A percentile compares a stretch with the other conserved stretches of the same genome.
Evolutionary conservation across 2,329 filamentous ascomycete species (phyloP).

Genomic region (Mycosphaerella arachidis): DNA sequence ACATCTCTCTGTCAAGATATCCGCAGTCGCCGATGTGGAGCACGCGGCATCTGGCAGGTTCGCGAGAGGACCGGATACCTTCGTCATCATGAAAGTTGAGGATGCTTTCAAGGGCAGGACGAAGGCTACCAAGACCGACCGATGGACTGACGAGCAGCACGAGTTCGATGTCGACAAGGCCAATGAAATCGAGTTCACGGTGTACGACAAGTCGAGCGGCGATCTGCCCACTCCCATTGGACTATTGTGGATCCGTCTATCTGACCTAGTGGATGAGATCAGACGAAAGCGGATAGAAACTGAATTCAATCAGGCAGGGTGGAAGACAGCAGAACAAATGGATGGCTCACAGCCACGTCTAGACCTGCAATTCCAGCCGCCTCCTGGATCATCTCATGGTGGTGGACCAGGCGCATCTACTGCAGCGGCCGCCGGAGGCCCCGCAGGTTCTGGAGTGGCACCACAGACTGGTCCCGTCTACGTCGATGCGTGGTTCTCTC

Average conservation of each 20-base stretch:
- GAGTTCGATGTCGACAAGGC: slow-evolving; percentile 95
- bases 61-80: slow-evolving; percentile 86
- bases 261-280: slow-evolving; percentile 96
- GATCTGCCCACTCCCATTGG: slow-evolving; percentile 90
- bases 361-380: slow-evolving; percentile 52
- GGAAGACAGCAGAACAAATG: slow-evolving; percentile 97
- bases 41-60: slow-evolving; percentile 80
- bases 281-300: slow-evolving; percentile 94
- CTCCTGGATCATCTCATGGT: slow-evolving; percentile 38
- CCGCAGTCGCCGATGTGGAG: slow-evolving; percentile 89
- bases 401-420: slow-evolving; percentile 26
- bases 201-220: slow-evolving; percentile 81
- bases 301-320: slow-evolving; percentile 88
- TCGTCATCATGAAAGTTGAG: slow-evolving; percentile 94
- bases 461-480: slow-evolving; percentile 53
- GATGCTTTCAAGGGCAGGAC: slow-evolving; percentile 88
- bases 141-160: slow-evolving; percentile 87
- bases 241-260: slow-evolving; percentile 93
- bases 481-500: slow-evolving; percentile 93
- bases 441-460: slow-evolving; percentile 37
- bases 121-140: slow-evolving; percentile 76
- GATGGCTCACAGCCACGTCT: slow-evolving; percentile 55
- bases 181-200: slow-evolving; percentile 95
- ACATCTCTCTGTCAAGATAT: slow-evolving; percentile 77
- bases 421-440: slow-evolving; percentile 38